Evolutionary conservation across 495 filamentous ascomycete species (phyloP).

Genomic region (Glonium stellatum): DNA sequence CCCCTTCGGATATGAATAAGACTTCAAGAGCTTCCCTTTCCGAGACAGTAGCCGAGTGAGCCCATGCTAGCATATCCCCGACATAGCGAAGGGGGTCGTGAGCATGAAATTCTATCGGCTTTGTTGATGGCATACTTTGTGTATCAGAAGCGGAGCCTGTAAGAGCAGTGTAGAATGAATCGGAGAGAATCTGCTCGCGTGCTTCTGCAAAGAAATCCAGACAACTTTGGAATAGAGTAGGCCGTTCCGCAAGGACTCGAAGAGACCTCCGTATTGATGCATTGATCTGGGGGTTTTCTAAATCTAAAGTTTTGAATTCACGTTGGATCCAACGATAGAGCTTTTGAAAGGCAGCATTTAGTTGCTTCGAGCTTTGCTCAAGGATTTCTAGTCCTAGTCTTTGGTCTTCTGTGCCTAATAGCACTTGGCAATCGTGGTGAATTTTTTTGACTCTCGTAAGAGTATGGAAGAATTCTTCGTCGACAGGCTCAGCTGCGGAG

Average conservation of each 20-base stretch:
- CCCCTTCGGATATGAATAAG: conserved; percentile 85
- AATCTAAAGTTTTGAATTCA: conserved; percentile 84
- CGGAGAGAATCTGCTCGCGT: conserved; percentile 76
- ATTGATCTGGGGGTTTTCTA: conserved; percentile 92
- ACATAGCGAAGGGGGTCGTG: conserved; percentile 90
- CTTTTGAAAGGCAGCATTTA: conserved; percentile 93
- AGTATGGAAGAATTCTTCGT: conserved; percentile 77
- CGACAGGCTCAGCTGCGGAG: conserved; percentile 67
- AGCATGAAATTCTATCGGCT: conserved; percentile 89
- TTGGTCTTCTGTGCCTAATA: conserved; percentile 87
- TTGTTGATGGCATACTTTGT: conserved; percentile 45
- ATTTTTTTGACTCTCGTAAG: conserved; percentile 81
- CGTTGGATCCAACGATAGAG: conserved; percentile 90
- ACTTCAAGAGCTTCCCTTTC: conserved; percentile 89
- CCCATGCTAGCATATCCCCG: conserved; percentile 97
- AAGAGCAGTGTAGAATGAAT: conserved; percentile 84
- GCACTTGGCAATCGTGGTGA: conserved; percentile 75
- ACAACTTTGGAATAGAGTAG: conserved; percentile 85
- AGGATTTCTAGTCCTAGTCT: conserved; percentile 79
- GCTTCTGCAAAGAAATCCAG: conserved; percentile 91
- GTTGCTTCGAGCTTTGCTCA: conserved; percentile 74
- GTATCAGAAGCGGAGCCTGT: conserved; percentile 56
- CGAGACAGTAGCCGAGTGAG: conserved; percentile 85
- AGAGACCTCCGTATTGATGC: conserved; percentile 77
- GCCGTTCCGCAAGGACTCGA: conserved; percentile 81